Evolutionary conservation across 1,284 basidiomycete genomes (phyloP).

Genomic region (Hortiboletus rubellus): DNA sequence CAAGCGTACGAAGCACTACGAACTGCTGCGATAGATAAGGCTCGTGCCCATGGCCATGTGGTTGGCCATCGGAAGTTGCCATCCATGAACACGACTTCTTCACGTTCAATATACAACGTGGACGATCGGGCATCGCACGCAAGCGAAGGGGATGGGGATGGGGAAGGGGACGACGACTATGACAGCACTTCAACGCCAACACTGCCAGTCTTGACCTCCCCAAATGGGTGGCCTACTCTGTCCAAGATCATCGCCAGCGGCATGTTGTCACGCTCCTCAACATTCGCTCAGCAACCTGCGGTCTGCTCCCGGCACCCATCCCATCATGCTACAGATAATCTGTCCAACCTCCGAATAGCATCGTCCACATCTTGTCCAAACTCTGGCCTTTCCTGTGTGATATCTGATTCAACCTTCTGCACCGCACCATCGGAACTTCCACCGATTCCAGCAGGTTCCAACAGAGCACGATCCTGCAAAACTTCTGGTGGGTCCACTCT

Average conservation of each 20-base stretch:
- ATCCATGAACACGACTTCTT: slow-evolving; percentile 10
- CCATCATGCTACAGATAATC: slow-evolving; percentile 24
- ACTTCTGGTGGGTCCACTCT: slow-evolving; percentile 43
- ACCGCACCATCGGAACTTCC: slow-evolving; percentile 51
- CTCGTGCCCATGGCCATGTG: slow-evolving; percentile 5
- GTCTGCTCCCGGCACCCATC: slow-evolving; percentile 17
- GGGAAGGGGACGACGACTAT: slow-evolving; percentile 11
- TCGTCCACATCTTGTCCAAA: slow-evolving; percentile 42
- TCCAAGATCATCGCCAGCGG: slow-evolving; percentile 22
- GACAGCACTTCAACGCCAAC: slow-evolving; percentile 22
- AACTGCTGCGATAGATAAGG: slow-evolving; percentile 25
- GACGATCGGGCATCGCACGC: neutral
- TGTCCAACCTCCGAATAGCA: slow-evolving; percentile 35
- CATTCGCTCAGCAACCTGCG: slow-evolving; percentile 11
- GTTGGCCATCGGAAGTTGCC: slow-evolving; percentile 26
- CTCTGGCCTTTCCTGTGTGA: slow-evolving; percentile 49
- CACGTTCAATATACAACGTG: neutral
- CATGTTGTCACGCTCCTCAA: slow-evolving; percentile 34
- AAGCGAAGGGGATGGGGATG: neutral
- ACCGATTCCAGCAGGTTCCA: slow-evolving; percentile 33
- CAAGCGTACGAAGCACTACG: slow-evolving; percentile 16
- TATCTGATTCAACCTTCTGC: slow-evolving; percentile 56
- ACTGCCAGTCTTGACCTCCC: slow-evolving; percentile 1
- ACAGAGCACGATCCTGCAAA: slow-evolving; percentile 39
- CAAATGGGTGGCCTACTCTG: slow-evolving; percentile 28